Evolutionary conservation across 352 stramenopile species (phyloP), one percentile per base, ranked within the genome.

Genomic region (Aphanomyces invadans): DNA sequence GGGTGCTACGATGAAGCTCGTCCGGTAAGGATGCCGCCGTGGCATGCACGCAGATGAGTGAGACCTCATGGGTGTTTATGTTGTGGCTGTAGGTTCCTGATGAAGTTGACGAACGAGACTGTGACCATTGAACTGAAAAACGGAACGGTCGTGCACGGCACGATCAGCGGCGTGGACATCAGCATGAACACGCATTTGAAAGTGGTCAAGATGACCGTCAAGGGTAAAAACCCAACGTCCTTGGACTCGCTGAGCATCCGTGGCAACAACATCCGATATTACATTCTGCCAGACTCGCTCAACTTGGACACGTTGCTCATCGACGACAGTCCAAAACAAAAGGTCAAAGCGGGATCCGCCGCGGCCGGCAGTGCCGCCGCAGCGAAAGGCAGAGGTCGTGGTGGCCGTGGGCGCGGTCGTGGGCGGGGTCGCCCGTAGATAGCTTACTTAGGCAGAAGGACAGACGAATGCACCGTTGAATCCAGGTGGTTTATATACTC

Each of bases 71-170:
- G 7, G 26, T 42, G 15, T 42, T 15, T 42, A 15, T 15, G 15
- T 42, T 7, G 33, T 21, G 26, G n/a, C n/a, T 48, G 39, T 63
- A 94, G 93, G 66, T 98, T 98, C 79, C 89, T 98, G 73, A 98
- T 98, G 94, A 99, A 99, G 76, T 83, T 99, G 53, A 98, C 96
- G 63, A 97, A 97, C 63, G 97, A 99, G 81, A 98, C 97, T 63
- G 97, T 99, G 38, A 99, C 97, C 33, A 98, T 99, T 66, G 97
- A 99, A 74, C 84, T 99, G n/a, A 99, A 99, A 82, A 99, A 99
- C 82, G 97, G 97, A 55, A 99, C 97, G n/a, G 97, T 99, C 33
- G 89, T 99, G 51, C 89, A 97, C 62, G 97, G 97, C 59, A 99
- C 97, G 1, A 96, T 99, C 61, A 94, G 95, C 64, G 90, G 96